Conservation (phyloP, 2,329 filamentous ascomycete species). For the Macrophomina phaseolina region DNA sequence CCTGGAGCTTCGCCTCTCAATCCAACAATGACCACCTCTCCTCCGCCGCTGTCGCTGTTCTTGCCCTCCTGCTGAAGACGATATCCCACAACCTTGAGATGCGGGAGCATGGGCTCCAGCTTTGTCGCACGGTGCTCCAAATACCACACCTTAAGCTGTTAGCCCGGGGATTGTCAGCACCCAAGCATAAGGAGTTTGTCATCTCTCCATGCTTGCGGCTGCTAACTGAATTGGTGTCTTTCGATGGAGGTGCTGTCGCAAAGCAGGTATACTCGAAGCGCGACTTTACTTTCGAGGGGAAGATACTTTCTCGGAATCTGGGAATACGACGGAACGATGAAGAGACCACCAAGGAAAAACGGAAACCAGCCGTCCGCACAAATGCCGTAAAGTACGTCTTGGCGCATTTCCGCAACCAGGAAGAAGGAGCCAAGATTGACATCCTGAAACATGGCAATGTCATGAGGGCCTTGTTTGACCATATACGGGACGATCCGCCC, state of each 20-base stretch:
- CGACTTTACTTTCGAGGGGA: slow-evolving; percentile 72
- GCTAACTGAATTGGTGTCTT: slow-evolving; percentile 80
- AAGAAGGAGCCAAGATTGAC: slow-evolving; percentile 78
- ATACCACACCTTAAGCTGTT: slow-evolving; percentile 81
- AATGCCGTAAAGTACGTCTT: slow-evolving; percentile 84
- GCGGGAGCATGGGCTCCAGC: slow-evolving; percentile 73
- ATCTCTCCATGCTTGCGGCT: slow-evolving; percentile 88
- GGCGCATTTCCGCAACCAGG: slow-evolving; percentile 77
- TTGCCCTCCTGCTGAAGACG: slow-evolving; percentile 81
- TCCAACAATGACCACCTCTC: slow-evolving; percentile 81
- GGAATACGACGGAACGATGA: slow-evolving; percentile 65
- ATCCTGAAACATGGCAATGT: slow-evolving; percentile 77
- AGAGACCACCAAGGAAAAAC: slow-evolving; percentile 66
- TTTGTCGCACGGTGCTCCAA: slow-evolving; percentile 83
- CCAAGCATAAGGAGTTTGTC: slow-evolving; percentile 83
- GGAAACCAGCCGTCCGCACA: slow-evolving; percentile 79
- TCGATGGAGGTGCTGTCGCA: slow-evolving; percentile 84
- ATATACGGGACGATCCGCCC: slow-evolving; percentile 78
- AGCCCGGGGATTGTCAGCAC: slow-evolving; percentile 76
- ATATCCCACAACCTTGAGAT: slow-evolving; percentile 77
- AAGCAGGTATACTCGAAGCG: slow-evolving; percentile 77
- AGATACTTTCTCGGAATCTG: slow-evolving; percentile 80
- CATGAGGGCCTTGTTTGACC: slow-evolving; percentile 73
- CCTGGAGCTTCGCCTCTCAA: slow-evolving; percentile 83
- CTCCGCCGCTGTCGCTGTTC: slow-evolving; percentile 78